phyloP scores from a whole-genome alignment of 176 grass and related monocot genomes.

The Musa beccarii region DNA sequence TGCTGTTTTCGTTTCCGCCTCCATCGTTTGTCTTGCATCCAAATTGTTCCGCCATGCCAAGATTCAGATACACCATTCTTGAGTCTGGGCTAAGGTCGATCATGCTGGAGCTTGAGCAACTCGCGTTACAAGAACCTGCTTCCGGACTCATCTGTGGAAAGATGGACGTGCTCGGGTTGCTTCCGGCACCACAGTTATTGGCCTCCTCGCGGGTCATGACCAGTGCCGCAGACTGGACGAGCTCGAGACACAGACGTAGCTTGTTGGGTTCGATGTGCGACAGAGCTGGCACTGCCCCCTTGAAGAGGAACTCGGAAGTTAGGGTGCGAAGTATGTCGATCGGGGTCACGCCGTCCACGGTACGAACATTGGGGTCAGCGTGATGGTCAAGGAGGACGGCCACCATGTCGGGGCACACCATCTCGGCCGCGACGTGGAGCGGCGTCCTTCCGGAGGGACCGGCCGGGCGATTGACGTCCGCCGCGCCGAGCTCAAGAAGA shows the following conservation, averaged over 20 bases:
- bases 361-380: slow-evolving; percentile 91
- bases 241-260: slow-evolving; percentile 89
- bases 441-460: slow-evolving; percentile 84
- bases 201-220: slow-evolving; percentile 93
- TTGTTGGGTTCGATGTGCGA: slow-evolving; percentile 96
- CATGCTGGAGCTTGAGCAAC: slow-evolving; percentile 46
- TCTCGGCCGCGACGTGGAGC: slow-evolving; percentile 94
- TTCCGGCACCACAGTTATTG: slow-evolving; percentile 3
- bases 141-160: slow-evolving; percentile 43
- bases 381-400: slow-evolving; percentile 98
- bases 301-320: slow-evolving; percentile 98
- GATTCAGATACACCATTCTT: slow-evolving; percentile 92
- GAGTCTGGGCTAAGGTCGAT: slow-evolving; percentile 88
- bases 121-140: slow-evolving; percentile 34
- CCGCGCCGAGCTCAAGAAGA: slow-evolving; percentile 86
- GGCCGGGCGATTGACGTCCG: slow-evolving; percentile 77
- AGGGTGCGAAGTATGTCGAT: slow-evolving; percentile 87
- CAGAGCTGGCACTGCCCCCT: slow-evolving; percentile 77
- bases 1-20: slow-evolving; percentile 39
- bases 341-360: slow-evolving; percentile 85
- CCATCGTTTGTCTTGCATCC: slow-evolving; percentile 52
- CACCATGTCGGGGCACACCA: slow-evolving; percentile 99
- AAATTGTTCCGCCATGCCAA: slow-evolving; percentile 86
- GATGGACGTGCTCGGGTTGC: slow-evolving; percentile 7
- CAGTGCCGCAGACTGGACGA: slow-evolving; percentile 91